Percentiles rank a stretch among this genome's conserved stretches.
These are phyloP conservation scores for Curvularia verruculosa DNA, from an alignment of 2,329 filamentous ascomycete genomes.

Conservation along the genomic window DNA sequence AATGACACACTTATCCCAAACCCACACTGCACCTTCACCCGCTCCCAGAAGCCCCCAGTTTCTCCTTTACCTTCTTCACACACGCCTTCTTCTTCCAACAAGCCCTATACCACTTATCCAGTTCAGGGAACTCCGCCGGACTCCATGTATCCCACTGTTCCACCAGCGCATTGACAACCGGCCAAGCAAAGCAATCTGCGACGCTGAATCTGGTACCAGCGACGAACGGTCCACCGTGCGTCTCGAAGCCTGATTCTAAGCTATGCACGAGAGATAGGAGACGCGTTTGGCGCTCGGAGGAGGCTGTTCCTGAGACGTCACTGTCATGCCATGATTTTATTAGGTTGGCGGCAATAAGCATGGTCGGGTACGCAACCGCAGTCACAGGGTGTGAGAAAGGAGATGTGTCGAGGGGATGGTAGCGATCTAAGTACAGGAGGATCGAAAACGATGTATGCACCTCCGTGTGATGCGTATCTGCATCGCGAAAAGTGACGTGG, in stretches of 20 bases:
- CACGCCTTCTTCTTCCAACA: constrained; percentile 43
- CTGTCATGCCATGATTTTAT: constrained; percentile 28
- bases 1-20: neutral
- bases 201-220: constrained; percentile 40
- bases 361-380: constrained; percentile 27
- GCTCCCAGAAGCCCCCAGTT: neutral
- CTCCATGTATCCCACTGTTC: constrained; percentile 31
- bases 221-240: constrained; percentile 34
- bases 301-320: neutral
- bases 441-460: constrained; percentile 31
- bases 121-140: constrained; percentile 22
- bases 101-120: constrained; percentile 36
- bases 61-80: constrained; percentile 30
- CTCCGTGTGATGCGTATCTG: constrained; percentile 44
- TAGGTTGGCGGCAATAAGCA: constrained; percentile 21
- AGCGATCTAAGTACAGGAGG: constrained; percentile 46
- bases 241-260: constrained; percentile 26
- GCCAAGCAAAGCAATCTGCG: constrained; percentile 45
- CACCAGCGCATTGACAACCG: constrained; percentile 36
- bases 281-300: neutral
- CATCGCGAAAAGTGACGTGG: constrained; percentile 42
- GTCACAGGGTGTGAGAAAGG: constrained; percentile 20
- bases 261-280: constrained; percentile 1
- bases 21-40: neutral
- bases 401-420: constrained; percentile 28